phyloP scores from a whole-genome alignment of 306 rosid genomes.

The Pachyrhizus erosus region DNA sequence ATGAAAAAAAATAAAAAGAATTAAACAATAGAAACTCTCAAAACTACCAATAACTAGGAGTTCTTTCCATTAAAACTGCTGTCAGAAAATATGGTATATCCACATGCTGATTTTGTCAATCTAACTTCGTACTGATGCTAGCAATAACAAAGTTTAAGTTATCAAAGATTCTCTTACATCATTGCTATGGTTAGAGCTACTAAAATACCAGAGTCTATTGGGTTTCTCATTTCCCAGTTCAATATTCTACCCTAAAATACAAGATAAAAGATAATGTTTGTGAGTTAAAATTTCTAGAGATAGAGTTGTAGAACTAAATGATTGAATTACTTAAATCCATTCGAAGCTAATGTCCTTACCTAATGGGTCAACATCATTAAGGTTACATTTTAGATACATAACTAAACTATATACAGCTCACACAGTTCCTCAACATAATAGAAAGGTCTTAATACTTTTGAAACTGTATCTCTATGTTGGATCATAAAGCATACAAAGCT shows the following conservation, averaged over 20 bases:
- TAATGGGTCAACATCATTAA: not conserved
- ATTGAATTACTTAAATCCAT: constrained; percentile 10
- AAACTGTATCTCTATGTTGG: too few species aligned
- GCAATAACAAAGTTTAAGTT: not conserved
- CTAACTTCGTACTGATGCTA: not conserved
- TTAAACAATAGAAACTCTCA: not conserved
- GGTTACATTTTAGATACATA: not conserved
- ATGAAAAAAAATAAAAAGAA: not conserved
- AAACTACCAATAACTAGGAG: not conserved
- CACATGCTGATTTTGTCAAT: not conserved
- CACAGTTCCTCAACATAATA: constrained; percentile 13
- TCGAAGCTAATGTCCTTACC: not conserved
- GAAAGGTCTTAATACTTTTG: not conserved
- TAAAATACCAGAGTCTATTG: not conserved
- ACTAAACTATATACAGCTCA: not conserved
- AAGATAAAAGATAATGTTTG: not conserved
- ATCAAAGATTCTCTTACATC: not conserved
- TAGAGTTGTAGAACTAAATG: constrained; percentile 2
- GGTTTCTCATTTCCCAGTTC: constrained; percentile 18
- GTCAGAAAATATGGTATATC: not conserved
- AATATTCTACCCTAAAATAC: not conserved
- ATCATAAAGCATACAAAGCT: constrained; percentile 22
- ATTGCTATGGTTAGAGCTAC: not conserved
- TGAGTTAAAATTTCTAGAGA: not conserved
- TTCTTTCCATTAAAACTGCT: not conserved